phyloP scores from a whole-genome alignment of 2,329 filamentous ascomycete genomes.

The Ophiostoma sp. region DNA sequence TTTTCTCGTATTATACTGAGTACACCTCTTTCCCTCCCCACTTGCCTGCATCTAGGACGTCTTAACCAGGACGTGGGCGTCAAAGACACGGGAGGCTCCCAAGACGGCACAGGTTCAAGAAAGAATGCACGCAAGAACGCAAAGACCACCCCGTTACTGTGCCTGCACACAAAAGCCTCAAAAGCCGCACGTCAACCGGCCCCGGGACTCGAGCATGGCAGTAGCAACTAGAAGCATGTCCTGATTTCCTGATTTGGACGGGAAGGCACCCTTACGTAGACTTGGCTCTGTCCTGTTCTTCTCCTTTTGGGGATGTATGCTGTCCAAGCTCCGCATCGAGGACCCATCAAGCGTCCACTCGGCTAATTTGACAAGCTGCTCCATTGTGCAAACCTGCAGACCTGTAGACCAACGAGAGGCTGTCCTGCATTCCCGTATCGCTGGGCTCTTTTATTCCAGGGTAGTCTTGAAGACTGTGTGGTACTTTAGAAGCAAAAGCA shows the following conservation, averaged over 20 bases:
- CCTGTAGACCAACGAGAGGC: background rate
- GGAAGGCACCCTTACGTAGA: background rate
- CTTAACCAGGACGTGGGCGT: background rate
- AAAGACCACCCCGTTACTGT: background rate
- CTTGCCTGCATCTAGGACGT: background rate
- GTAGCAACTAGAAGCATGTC: background rate
- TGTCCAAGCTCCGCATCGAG: background rate
- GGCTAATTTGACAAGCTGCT: slow-evolving; percentile 8
- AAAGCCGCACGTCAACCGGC: background rate
- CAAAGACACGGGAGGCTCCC: background rate
- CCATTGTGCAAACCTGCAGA: background rate
- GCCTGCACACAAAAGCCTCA: background rate
- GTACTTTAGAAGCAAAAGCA: background rate
- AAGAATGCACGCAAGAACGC: background rate
- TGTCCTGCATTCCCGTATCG: background rate
- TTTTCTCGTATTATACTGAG: background rate
- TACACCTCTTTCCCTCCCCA: background rate
- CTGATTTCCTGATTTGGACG: background rate
- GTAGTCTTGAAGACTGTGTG: background rate
- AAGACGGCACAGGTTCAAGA: background rate
- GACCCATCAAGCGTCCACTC: background rate
- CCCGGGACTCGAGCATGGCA: background rate
- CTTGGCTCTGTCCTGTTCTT: background rate
- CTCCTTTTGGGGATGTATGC: background rate
- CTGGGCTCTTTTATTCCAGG: background rate